Conservation (phyloP, 2,329 filamentous ascomycete genomes). For the Arthroderma sp. region DNA sequence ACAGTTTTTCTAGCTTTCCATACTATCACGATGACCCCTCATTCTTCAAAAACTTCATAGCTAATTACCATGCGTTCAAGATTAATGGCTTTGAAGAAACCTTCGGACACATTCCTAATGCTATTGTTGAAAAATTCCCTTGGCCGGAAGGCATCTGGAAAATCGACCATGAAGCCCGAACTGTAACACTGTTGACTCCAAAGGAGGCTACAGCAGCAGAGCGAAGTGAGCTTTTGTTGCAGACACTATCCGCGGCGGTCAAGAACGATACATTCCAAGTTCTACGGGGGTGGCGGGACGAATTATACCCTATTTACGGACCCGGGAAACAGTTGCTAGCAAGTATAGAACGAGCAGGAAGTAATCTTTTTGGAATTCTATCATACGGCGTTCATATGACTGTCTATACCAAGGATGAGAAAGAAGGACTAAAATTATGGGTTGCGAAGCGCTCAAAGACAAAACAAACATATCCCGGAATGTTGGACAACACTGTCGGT, state of each 20-base stretch:
- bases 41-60: constrained; percentile 41
- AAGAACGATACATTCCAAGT: constrained; percentile 59
- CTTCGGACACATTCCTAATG: constrained; percentile 46
- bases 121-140: constrained; percentile 28
- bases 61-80: constrained; percentile 50
- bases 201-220: constrained; percentile 45
- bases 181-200: constrained; percentile 47
- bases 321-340: constrained; percentile 47
- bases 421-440: constrained; percentile 63
- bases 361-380: constrained; percentile 59
- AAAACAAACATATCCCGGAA: constrained; percentile 81
- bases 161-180: constrained; percentile 47
- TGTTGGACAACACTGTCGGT: constrained; percentile 90
- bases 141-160: constrained; percentile 45
- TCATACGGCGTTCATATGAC: constrained; percentile 75
- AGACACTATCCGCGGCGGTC: constrained; percentile 55
- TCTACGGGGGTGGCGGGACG: constrained; percentile 65
- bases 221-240: constrained; percentile 45
- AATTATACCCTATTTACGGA: constrained; percentile 66
- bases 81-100: constrained; percentile 51
- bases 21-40: constrained; percentile 51
- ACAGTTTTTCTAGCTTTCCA: constrained; percentile 50
- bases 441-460: constrained; percentile 59
- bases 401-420: constrained; percentile 47
- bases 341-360: constrained; percentile 63